Evolutionary conservation across 108 stramenopile species (phyloP).

Genomic region (Conticribra guillardii): DNA sequence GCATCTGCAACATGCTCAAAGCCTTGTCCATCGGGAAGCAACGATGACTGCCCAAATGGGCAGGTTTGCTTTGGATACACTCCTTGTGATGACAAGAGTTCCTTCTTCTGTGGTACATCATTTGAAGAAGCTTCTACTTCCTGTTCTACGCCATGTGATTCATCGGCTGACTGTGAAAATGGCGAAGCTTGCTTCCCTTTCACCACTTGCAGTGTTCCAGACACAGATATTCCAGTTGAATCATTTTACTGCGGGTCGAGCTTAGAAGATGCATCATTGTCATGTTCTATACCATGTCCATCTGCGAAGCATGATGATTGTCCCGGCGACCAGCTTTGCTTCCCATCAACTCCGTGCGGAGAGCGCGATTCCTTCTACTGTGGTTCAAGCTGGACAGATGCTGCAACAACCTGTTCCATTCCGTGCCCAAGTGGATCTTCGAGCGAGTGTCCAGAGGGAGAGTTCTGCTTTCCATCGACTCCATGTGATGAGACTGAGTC

Average conservation of each 20-base stretch:
- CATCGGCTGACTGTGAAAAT: conserved; percentile 30
- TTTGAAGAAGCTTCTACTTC: conserved; percentile 25
- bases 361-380: conserved; percentile 53
- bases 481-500: conserved; percentile 53
- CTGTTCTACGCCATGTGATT: conserved; percentile 13
- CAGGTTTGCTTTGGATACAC: conserved; percentile 49
- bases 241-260: conserved; percentile 51
- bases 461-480: conserved; percentile 52
- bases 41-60: conserved; percentile 37
- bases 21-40: conserved; percentile 39
- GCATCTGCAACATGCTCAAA: conserved; percentile 41
- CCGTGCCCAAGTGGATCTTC: conserved; percentile 53
- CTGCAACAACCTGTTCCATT: conserved; percentile 45
- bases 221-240: conserved; percentile 49
- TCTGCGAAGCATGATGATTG: conserved; percentile 51
- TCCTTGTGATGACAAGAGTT: conserved; percentile 30
- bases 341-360: conserved; percentile 50
- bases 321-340: conserved; percentile 33
- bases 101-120: conserved; percentile 22
- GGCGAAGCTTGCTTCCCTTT: conserved; percentile 51
- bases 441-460: conserved; percentile 39
- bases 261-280: conserved; percentile 51
- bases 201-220: conserved; percentile 40
- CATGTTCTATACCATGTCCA: conserved; percentile 41
- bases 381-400: conserved; percentile 55